Base-by-base conservation (phyloP, 2,329 filamentous ascomycete genomes). In the Botrytis medusae region DNA sequence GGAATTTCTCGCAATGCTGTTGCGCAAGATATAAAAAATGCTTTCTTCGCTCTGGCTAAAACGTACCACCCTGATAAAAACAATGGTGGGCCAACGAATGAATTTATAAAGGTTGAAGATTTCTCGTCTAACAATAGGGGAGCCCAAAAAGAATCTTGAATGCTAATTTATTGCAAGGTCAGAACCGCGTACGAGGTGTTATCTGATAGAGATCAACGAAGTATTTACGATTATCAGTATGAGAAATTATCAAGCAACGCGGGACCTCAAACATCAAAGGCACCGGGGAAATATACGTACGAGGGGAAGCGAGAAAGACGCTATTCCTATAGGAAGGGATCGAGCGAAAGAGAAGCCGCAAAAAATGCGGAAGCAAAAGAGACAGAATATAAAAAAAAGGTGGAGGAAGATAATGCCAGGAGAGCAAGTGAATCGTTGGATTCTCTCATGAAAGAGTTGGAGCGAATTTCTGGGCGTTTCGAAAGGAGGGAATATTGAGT, bases 21-120 rank as follows among this genome's bases (percentile, higher is more conserved):
- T 20, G 9, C 37, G n/a, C 44, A 54, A n/a, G 70, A 72, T 9
- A 57, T 72, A n/a, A 72, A 68, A n/a, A 44, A 46, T 18, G 70
- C 70, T 2, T 72, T 72, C 62, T 72, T 72, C 6, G 14, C 34
- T 25, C 32, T 72, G 18, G 70, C 70, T 8, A 72, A 68, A 54
- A 57, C 51, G 8, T 42, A 68, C 25, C 70, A 72, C 25, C 70
- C 70, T 6, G 70, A 72, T 25, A 72, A 59, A 44, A 71, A 48
- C 8, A 69, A 69, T 34, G 69, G 69, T 37, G 69, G 59, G 29
- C 42, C 57, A 29, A 63, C 54, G 5, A 37, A 51, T 22, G 42
- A 63, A 37, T 71, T 71, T 32, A 42, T 62, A 34, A 62, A 71
- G 59, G 69, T 71, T n/a, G n/a, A 32, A 37, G 34, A 40, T 29